Evolutionary conservation across 2,329 filamentous ascomycete species (phyloP).

Genomic region (Colletotrichum tofieldiae): DNA sequence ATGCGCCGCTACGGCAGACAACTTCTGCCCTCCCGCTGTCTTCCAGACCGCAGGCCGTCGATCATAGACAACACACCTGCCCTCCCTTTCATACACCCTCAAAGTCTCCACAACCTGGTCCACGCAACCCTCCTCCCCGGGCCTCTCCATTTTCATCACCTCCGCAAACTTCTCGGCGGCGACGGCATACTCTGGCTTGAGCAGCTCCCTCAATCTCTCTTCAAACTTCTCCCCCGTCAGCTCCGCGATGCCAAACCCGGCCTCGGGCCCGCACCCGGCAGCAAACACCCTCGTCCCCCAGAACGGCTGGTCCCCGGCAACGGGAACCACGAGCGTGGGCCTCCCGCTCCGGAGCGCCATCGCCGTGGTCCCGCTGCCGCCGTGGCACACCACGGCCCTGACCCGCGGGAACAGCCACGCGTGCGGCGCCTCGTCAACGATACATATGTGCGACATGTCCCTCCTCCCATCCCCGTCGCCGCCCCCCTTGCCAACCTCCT

Average conservation of each 20-base stretch:
- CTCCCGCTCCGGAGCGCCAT: constrained; percentile 35
- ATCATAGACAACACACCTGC: constrained; percentile 18
- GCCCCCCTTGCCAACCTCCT: background rate
- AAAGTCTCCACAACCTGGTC: constrained; percentile 15
- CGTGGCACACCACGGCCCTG: constrained; percentile 38
- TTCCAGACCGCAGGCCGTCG: constrained; percentile 35
- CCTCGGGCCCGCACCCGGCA: constrained; percentile 29
- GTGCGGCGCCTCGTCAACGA: constrained; percentile 39
- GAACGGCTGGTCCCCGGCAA: constrained; percentile 40
- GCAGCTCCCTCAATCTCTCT: constrained; percentile 16
- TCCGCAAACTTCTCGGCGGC: constrained; percentile 21
- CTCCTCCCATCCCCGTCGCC: background rate
- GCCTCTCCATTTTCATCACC: constrained; percentile 17
- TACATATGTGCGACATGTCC: constrained; percentile 1
- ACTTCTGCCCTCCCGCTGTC: background rate
- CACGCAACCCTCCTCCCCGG: constrained; percentile 30
- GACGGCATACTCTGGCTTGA: constrained; percentile 19
- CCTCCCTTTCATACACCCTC: constrained; percentile 24
- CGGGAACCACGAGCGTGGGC: constrained; percentile 38
- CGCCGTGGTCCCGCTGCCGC: constrained; percentile 36
- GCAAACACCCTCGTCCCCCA: constrained; percentile 27
- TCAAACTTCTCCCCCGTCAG: constrained; percentile 13
- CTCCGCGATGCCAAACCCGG: constrained; percentile 12
- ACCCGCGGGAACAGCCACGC: constrained; percentile 39
- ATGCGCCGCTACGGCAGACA: constrained; percentile 37